Percentiles rank a stretch among this genome's conserved stretches.
Evolutionary conservation across 2,329 filamentous ascomycete genomes (phyloP).

Genomic region (Cladosporium austrohemisphaericum): DNA sequence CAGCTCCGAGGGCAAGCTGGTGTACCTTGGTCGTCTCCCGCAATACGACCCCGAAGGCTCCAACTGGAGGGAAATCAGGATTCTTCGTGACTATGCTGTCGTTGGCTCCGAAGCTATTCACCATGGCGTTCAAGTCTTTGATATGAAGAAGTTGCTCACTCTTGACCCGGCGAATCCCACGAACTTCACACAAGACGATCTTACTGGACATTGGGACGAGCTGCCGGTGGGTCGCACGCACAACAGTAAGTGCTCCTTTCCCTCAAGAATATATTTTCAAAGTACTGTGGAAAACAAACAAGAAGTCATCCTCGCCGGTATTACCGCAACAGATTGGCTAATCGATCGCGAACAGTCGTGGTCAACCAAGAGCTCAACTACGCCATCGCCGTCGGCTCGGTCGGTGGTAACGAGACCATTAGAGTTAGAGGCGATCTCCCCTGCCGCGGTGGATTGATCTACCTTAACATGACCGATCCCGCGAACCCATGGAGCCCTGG

Average conservation of each 20-base stretch:
- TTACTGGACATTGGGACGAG: slow-evolving; percentile 41
- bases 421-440: slow-evolving; percentile 11
- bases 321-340: too few species aligned
- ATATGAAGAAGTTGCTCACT: slow-evolving; percentile 55
- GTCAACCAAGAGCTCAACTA: slow-evolving; percentile 47
- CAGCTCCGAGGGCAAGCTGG: slow-evolving; percentile 47
- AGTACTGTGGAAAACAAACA: too few species aligned
- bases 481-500: slow-evolving; percentile 48
- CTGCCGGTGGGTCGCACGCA: slow-evolving; percentile 47
- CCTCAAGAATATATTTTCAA: too few species aligned
- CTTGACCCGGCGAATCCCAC: slow-evolving; percentile 43
- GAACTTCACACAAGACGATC: slow-evolving; percentile 39
- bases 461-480: slow-evolving; percentile 52
- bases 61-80: slow-evolving; percentile 53
- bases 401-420: slow-evolving; percentile 38
- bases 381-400: slow-evolving; percentile 40
- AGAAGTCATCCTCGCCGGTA: too few species aligned
- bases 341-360: too few species aligned
- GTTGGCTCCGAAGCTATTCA: slow-evolving; percentile 45
- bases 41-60: slow-evolving; percentile 43
- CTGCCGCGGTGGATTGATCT: slow-evolving; percentile 50
- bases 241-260: slow-evolving; percentile 33
- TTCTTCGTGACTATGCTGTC: slow-evolving; percentile 41
- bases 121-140: slow-evolving; percentile 61
- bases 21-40: slow-evolving; percentile 53